A percentile compares a stretch with the other conserved stretches of the same genome.
Conservation (phyloP, 2,329 filamentous ascomycete species). For the Cladophialophora chaetospira region DNA sequence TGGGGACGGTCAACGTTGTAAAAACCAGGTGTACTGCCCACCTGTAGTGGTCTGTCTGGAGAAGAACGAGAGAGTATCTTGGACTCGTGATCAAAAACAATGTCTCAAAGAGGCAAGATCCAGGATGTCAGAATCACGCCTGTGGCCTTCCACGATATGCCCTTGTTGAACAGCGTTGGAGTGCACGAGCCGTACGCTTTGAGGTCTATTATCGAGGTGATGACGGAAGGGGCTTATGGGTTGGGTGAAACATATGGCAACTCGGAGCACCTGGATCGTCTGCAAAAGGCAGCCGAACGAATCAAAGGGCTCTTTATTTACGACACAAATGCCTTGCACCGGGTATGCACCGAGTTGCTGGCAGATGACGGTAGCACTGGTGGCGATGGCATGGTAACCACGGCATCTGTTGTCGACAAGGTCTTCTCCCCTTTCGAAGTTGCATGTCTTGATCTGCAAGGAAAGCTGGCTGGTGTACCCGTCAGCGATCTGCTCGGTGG, state of each 20-base stretch:
- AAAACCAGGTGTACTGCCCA: no score
- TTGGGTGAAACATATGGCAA: constrained; percentile 48
- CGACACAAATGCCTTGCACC: constrained; percentile 35
- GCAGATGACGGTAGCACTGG: constrained; percentile 29
- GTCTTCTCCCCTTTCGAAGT: constrained; percentile 49
- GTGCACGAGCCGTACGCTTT: constrained; percentile 49
- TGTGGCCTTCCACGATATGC: constrained; percentile 51
- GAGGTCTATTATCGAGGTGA: constrained; percentile 46
- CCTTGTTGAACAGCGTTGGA: constrained; percentile 48
- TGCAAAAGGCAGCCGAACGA: constrained; percentile 36
- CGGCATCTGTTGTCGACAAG: constrained; percentile 45
- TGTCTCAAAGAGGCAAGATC: no score
- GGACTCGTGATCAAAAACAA: no score
- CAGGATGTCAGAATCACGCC: constrained; percentile 46
- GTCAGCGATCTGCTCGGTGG: constrained; percentile 47
- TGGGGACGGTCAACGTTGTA: no score
- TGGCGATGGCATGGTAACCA: constrained; percentile 45
- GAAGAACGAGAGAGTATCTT: no score
- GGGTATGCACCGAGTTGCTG: constrained; percentile 31
- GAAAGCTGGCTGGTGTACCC: constrained; percentile 44
- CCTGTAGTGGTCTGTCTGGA: no score
- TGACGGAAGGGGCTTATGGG: constrained; percentile 39
- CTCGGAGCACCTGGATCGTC: constrained; percentile 41
- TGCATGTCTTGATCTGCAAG: constrained; percentile 48
- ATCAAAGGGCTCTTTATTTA: constrained; percentile 22